Evolutionary conservation across 176 grass and related monocot genomes (phyloP), one percentile per base, ranked within the genome.

Genomic region (Oryza punctata): DNA sequence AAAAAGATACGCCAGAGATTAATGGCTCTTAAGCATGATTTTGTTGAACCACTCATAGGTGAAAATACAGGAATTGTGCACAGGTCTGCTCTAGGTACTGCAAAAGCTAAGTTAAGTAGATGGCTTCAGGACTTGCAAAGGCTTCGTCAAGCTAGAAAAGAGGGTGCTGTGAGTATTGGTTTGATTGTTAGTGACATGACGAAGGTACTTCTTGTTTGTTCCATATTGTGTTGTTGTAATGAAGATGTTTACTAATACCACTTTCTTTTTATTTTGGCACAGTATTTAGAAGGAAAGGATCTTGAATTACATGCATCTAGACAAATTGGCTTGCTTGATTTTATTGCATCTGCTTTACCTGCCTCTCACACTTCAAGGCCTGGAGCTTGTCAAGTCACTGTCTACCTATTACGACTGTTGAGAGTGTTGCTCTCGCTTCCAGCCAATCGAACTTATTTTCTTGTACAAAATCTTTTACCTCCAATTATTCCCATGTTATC

Each of bases 11-110:
- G 96, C 23, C 96, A 99, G 88, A 92, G 87, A 76, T 88, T 99
- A 82, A 99, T 99, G 96, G 96, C 96, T 78, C 81, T 99, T 35
- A 99, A 99, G 66, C 93, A 99, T 94, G 96, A 94, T 71, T 99
- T 96, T 89, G 54, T 90, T 76, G 96, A 99, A 86, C 89, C 82
- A 50, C 41, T 83, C 38, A 74, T 96, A 71, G 75, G 80, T 85
- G 96, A 99, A 90, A 99, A 87, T 90, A 68, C 86, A 85, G 96
- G 96, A 78, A 88, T 96, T 70, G 79, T 84, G 0, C 80, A 94
- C 59, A 96, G 91, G 89, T 70, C 91, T 88, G 86, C 82, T 66
- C 52, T 95, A 70, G 91, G 85, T 78, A 78, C 93, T 81, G 93
- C 93, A 41, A 99, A 91, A 87, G 93, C 74, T 75, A 99, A 96